Base-by-base conservation (phyloP, 495 filamentous ascomycete species). In the Neurospora cerealis region DNA sequence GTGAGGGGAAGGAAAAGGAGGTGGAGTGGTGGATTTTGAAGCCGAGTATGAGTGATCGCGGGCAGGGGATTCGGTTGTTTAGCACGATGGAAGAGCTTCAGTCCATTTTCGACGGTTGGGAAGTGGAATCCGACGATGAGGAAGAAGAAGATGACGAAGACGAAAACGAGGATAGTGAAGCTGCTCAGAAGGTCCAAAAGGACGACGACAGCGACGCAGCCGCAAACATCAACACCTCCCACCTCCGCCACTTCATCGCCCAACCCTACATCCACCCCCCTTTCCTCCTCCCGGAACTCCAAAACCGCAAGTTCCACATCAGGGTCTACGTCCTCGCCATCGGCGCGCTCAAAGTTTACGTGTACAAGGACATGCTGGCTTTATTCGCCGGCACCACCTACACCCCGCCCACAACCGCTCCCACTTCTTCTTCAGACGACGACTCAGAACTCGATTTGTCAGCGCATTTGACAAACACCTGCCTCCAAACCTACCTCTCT, bases 1-100 rank as follows among this genome's bases (percentile, higher is more conserved):
- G 5, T 8, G 28, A 17, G 17, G 40, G 17, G 13, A 24, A 19
- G 28, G 44, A 4, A 15, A 54, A 71, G 8, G 28, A 54, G 13
- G 73, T 39, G 86, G 92, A 96, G 82, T 99, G 95, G 95, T 99
- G 96, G 96, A 97, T 98, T 74, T 82, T 98, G 48, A 99, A 99
- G 79, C 96, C 96, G 0, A 89, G 95, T 2, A 98, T 99, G 96
- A 97, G 93, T 81, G 96, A 98, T 79, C 88, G 95, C 5, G 96
- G 95, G 3, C 93, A 97, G 79, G 96, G 96, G 3, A 96, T 99
- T 54, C 83, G 93, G 44, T 84, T 99, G 3, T 99, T 99, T 81
- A 91, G 88, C 78, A 92, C 89, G 46, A 91, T 94, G 82, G 89
- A 89, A 70, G 90, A 97, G 78, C 82, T 99, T 19, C 89, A 89